Evolutionary conservation across 2,329 filamentous ascomycete species (phyloP).

Genomic region (Neofusicoccum ribis): DNA sequence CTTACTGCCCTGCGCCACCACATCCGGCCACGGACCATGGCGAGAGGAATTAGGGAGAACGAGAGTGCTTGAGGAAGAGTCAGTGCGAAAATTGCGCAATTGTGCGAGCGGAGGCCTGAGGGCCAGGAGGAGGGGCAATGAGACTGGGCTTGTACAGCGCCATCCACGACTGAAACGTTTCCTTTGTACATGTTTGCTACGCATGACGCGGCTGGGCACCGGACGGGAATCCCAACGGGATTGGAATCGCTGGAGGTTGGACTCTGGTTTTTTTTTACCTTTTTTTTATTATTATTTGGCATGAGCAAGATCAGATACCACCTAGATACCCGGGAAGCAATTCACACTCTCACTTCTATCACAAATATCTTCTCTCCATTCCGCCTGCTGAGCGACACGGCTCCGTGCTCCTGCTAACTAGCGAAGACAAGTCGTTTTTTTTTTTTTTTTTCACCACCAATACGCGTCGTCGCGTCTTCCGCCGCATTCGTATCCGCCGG

Average conservation of each 20-base stretch:
- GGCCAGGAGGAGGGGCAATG: neutral
- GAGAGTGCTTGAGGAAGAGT: neutral
- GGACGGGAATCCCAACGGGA: neutral
- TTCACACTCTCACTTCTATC: neutral
- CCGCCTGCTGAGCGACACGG: neutral
- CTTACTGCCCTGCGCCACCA: neutral
- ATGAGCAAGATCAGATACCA: neutral
- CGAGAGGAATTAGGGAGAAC: neutral
- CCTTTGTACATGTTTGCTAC: neutral
- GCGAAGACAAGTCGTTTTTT: neutral
- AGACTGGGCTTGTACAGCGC: neutral
- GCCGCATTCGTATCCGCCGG: neutral
- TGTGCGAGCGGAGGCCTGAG: neutral
- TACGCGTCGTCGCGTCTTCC: neutral
- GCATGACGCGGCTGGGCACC: neutral
- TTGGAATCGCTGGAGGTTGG: neutral
- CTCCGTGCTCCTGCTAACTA: neutral
- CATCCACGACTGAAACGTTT: slow-evolving; percentile 6
- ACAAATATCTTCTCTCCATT: neutral
- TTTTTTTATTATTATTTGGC: too few species aligned
- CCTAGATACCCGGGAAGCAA: neutral
- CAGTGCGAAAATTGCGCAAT: neutral
- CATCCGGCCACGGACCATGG: neutral
- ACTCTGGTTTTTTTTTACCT: neutral
- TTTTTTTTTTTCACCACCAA: neutral